Evolutionary conservation across 805 yeast genomes (phyloP).

Genomic region (Saccharomyces eubayanus): DNA sequence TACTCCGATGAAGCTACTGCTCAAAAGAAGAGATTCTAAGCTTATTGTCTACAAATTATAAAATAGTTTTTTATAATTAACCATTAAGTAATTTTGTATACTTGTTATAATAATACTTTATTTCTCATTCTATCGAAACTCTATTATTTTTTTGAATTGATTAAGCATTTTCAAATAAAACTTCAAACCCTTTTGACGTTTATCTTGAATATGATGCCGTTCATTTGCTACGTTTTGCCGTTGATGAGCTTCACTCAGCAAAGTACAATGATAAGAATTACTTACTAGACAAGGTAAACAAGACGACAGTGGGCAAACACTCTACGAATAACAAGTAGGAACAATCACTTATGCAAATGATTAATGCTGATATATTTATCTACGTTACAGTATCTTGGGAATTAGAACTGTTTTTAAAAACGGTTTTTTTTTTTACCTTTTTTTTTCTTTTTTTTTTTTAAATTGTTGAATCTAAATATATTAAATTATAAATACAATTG

Average conservation of each 20-base stretch:
- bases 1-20: slow-evolving; percentile 79
- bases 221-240: background rate
- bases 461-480: slow-evolving; percentile 4
- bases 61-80: background rate
- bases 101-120: background rate
- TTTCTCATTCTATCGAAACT: background rate
- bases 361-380: slow-evolving; percentile 5
- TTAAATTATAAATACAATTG: slow-evolving; percentile 1
- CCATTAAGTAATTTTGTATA: background rate
- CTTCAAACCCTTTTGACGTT: background rate
- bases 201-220: background rate
- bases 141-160: background rate
- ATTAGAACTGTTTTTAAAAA: background rate
- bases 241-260: background rate
- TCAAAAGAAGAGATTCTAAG: slow-evolving; percentile 68
- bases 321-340: slow-evolving; percentile 1
- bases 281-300: background rate
- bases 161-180: background rate
- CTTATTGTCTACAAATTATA: slow-evolving; percentile 15
- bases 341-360: slow-evolving; percentile 25
- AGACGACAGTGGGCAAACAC: background rate
- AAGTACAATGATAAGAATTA: background rate
- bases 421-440: slow-evolving; percentile 3
- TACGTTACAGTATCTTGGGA: background rate
- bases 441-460: slow-evolving; percentile 12